These are phyloP conservation scores for Megacollybia platyphylla DNA, from an alignment of 1,284 basidiomycete species.

Conservation along the genomic window DNA sequence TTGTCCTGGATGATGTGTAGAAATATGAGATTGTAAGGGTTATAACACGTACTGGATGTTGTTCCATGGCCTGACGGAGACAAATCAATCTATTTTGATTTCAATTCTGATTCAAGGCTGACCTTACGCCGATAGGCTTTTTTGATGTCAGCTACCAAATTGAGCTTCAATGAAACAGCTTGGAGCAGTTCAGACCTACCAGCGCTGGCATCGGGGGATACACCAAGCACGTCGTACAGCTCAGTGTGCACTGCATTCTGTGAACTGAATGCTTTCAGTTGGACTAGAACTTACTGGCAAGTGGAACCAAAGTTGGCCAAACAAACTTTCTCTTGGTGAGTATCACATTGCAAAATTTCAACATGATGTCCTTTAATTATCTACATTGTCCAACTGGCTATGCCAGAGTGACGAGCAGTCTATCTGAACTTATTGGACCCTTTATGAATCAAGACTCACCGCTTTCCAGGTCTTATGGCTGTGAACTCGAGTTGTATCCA, in stretches of 20 bases:
- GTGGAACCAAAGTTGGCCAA: neutral
- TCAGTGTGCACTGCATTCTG: conserved; percentile 59
- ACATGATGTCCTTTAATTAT: conserved; percentile 57
- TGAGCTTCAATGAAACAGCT: neutral
- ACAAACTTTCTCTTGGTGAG: neutral
- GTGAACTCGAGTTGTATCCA: conserved; percentile 10
- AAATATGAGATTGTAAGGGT: conserved; percentile 1
- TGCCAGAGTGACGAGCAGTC: conserved; percentile 28
- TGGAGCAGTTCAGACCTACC: conserved; percentile 26
- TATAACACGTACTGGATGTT: conserved; percentile 66
- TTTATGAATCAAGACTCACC: neutral
- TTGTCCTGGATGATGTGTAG: conserved; percentile 38
- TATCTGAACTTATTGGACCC: conserved; percentile 19
- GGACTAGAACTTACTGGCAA: neutral
- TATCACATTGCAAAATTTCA: neutral
- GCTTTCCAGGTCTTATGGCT: conserved; percentile 5
- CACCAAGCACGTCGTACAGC: conserved; percentile 73
- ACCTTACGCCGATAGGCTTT: conserved; percentile 89
- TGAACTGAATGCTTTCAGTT: conserved; percentile 13
- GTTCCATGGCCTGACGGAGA: conserved; percentile 63
- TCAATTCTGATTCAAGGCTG: conserved; percentile 8
- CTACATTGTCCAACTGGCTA: conserved; percentile 73
- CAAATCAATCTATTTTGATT: conserved; percentile 13
- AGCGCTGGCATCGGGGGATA: conserved; percentile 56
- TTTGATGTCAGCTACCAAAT: conserved; percentile 66